Evolutionary conservation across 176 grass and related monocot species (phyloP).

Genomic region (Oryza brachyantha): DNA sequence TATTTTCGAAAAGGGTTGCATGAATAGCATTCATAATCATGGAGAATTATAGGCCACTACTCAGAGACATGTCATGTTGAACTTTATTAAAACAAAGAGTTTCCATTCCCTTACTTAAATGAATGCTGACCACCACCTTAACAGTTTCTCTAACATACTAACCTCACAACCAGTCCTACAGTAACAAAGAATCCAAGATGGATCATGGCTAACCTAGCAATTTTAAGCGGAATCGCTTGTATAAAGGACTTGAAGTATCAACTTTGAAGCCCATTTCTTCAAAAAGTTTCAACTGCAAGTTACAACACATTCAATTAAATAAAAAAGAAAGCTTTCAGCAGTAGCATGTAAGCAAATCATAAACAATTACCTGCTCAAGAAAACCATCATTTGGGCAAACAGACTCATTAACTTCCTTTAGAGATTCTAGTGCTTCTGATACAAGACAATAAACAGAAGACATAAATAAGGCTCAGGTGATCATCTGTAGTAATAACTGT

Average conservation of each 20-base stretch:
- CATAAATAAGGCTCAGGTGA: too few relatives aligned
- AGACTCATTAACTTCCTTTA: slow-evolving; percentile 56
- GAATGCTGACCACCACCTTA: not conserved
- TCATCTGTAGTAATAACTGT: slow-evolving; percentile 21
- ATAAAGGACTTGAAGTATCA: slow-evolving; percentile 70
- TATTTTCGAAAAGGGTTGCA: slow-evolving; percentile 10
- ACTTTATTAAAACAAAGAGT: not conserved
- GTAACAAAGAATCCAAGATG: not conserved
- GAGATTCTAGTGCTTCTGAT: slow-evolving; percentile 79
- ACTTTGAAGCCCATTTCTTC: slow-evolving; percentile 95
- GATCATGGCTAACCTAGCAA: slow-evolving; percentile 58
- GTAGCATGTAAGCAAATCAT: slow-evolving; percentile 13
- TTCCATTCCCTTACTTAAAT: not conserved
- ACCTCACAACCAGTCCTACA: not conserved
- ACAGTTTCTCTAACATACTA: not conserved
- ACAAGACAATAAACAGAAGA: slow-evolving; percentile 10
- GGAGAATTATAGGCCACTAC: not conserved
- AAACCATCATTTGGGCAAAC: slow-evolving; percentile 88
- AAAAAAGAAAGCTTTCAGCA: not conserved
- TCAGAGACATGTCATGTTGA: not conserved
- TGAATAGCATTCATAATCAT: not conserved
- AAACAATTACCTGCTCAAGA: slow-evolving; percentile 66
- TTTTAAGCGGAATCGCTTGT: slow-evolving; percentile 89
- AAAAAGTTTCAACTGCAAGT: slow-evolving; percentile 78
- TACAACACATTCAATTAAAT: slow-evolving; percentile 15